A percentile compares a stretch with the other conserved stretches of the same genome.
These are phyloP conservation scores for Pseudonectria buxi DNA, from an alignment of 2,329 filamentous ascomycete species.

Conservation along the genomic window DNA sequence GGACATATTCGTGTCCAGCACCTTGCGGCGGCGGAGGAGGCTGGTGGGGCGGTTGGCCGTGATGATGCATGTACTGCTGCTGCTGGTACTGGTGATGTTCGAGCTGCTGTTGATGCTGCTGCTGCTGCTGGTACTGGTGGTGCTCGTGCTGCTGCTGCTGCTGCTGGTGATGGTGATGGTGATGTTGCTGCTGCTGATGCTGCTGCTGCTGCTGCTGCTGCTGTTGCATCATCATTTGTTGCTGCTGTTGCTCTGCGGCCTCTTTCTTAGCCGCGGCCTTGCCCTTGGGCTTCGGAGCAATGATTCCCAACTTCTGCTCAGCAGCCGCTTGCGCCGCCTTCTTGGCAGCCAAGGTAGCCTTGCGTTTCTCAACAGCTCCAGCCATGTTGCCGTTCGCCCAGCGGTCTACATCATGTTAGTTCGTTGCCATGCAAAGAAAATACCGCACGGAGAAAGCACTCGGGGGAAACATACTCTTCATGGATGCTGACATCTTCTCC, in stretches of 20 bases:
- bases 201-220: slow-evolving; percentile 8
- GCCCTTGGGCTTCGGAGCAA: slow-evolving; percentile 32
- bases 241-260: slow-evolving; percentile 15
- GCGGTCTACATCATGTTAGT: slow-evolving; percentile 37
- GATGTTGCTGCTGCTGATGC: slow-evolving; percentile 8
- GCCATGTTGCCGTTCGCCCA: slow-evolving; percentile 57
- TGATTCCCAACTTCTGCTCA: slow-evolving; percentile 29
- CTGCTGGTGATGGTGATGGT: slow-evolving; percentile 2
- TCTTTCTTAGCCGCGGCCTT: slow-evolving; percentile 30
- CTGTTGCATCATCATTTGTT: neutral
- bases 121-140: slow-evolving; percentile 12
- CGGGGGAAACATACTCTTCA: slow-evolving; percentile 47
- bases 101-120: neutral
- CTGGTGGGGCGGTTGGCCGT: slow-evolving; percentile 8
- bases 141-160: slow-evolving; percentile 12
- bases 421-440: slow-evolving; percentile 1
- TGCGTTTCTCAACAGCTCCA: slow-evolving; percentile 53
- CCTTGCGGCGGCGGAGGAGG: slow-evolving; percentile 15
- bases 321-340: slow-evolving; percentile 42
- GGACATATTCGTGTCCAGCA: slow-evolving; percentile 16
- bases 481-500: slow-evolving; percentile 59
- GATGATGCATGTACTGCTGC: slow-evolving; percentile 8
- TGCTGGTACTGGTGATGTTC: slow-evolving; percentile 4
- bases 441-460: neutral
- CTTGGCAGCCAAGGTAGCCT: slow-evolving; percentile 53